Evolutionary conservation across 1,284 basidiomycete species (phyloP), one percentile per base, ranked within the genome.

Genomic region (Moniliella sp.): DNA sequence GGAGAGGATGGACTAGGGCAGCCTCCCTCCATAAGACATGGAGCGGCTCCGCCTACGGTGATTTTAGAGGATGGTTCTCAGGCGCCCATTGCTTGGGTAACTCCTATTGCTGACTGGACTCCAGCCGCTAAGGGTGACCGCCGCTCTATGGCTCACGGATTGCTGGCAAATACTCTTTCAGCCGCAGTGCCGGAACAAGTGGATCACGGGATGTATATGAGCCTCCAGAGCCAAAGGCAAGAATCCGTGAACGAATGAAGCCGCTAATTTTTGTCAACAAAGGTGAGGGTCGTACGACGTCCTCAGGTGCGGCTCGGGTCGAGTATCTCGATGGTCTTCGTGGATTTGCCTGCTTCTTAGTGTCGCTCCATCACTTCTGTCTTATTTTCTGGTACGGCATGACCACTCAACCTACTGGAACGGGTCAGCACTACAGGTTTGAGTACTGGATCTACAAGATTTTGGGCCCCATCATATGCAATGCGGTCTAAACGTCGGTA

Each of bases 311-410:
- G 11, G 40, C 43, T 3, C 39, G 47, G 23, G 46, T 53, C 32
- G 50, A 53, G 36, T 53, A 53, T 26, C 40, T 53, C 15, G 50
- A 53, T 21, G 50, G 50, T 33, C 34, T 53, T 30, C 39, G 50
- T 32, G 50, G 50, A 3, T 51, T 53, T 18, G 50, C 50, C 3
- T 48, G 48, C 19, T 45, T 53, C 40, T 15, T 48, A 28, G 50
- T 53, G 18, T 50, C 50, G 27, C 43, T 51, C 36, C 46, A 46
- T 29, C 50, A 53, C 32, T 53, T 50, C 16, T 42, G 48, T 36
- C 44, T n/a, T 17, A 50, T 53, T 37, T 53, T 46, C 40, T 50
- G 47, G 42, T 45, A 35, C 28, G 46, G 42, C 23, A 38, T 45
- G 30, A 45, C 50, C 15, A 41, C 43, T 4, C 29, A 18, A 4